Conservation (phyloP, 2,329 filamentous ascomycete genomes). For the Paraphoma chrysanthemicola region DNA sequence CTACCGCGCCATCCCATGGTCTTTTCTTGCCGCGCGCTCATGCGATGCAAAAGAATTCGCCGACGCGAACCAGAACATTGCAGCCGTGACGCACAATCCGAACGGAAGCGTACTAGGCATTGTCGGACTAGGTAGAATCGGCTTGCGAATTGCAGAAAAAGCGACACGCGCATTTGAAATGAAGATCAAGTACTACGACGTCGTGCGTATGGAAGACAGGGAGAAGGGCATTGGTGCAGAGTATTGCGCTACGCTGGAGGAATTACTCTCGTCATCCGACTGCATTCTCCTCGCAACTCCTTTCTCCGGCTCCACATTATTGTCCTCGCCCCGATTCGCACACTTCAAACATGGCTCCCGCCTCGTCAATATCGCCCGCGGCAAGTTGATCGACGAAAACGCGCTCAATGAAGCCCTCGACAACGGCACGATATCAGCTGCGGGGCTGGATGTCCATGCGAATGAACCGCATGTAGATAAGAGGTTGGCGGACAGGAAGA, state of each 20-base stretch:
- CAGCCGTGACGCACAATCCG: slow-evolving; percentile 68
- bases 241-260: slow-evolving; percentile 60
- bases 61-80: slow-evolving; percentile 67
- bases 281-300: slow-evolving; percentile 70
- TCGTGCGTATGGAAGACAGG: slow-evolving; percentile 57
- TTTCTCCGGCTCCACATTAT: slow-evolving; percentile 56
- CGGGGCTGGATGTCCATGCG: slow-evolving; percentile 70
- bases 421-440: slow-evolving; percentile 56
- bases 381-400: slow-evolving; percentile 69
- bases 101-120: slow-evolving; percentile 68
- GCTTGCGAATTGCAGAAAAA: slow-evolving; percentile 62
- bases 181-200: slow-evolving; percentile 69
- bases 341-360: slow-evolving; percentile 63
- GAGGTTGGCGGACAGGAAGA: slow-evolving; percentile 52
- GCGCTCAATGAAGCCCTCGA: slow-evolving; percentile 68
- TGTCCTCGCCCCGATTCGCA: slow-evolving; percentile 57
- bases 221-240: slow-evolving; percentile 60
- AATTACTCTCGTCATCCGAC: slow-evolving; percentile 62
- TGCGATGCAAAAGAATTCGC: slow-evolving; percentile 57
- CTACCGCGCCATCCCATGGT: slow-evolving; percentile 73
- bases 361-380: slow-evolving; percentile 72
- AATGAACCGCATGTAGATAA: slow-evolving; percentile 64
- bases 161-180: slow-evolving; percentile 68
- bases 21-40: slow-evolving; percentile 62
- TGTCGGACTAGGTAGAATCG: slow-evolving; percentile 70